Evolutionary conservation across 345 rosid genomes (phyloP).

Genomic region (Camelina sativa): DNA sequence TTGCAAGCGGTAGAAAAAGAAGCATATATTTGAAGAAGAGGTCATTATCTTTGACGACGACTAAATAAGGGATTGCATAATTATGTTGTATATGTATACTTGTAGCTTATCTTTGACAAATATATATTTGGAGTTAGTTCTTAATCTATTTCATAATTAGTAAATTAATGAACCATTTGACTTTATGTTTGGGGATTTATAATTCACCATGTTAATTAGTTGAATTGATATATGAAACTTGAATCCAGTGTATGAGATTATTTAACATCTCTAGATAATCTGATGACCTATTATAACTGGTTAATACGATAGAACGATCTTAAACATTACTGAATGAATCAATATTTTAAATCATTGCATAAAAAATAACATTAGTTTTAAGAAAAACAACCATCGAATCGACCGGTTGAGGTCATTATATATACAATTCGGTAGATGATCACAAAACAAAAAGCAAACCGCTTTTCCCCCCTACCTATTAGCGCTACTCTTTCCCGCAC

Average conservation of each 20-base stretch:
- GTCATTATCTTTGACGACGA: slow-evolving; percentile 30
- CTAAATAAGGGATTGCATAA: neutral
- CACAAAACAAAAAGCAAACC: slow-evolving; percentile 3
- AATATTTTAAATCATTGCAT: no score
- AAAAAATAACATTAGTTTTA: neutral
- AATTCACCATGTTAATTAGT: no score
- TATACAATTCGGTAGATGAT: no score
- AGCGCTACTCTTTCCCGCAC: slow-evolving; percentile 19
- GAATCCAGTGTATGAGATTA: neutral
- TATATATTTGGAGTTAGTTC: no score
- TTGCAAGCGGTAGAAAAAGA: slow-evolving; percentile 32
- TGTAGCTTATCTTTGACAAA: slow-evolving; percentile 1
- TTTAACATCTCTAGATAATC: neutral
- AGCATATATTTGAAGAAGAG: slow-evolving; percentile 32
- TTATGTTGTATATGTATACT: neutral
- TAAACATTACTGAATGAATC: no score
- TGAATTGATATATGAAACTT: slow-evolving; percentile 1
- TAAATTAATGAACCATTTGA: neutral
- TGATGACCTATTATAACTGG: neutral
- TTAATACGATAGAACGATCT: no score
- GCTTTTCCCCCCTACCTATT: neutral
- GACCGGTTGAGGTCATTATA: slow-evolving; percentile 14
- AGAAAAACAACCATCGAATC: neutral
- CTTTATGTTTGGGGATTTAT: neutral
- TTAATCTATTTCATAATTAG: neutral